phyloP scores from a whole-genome alignment of 129 eudicot genomes.

The Gnaphalium uliginosum region DNA sequence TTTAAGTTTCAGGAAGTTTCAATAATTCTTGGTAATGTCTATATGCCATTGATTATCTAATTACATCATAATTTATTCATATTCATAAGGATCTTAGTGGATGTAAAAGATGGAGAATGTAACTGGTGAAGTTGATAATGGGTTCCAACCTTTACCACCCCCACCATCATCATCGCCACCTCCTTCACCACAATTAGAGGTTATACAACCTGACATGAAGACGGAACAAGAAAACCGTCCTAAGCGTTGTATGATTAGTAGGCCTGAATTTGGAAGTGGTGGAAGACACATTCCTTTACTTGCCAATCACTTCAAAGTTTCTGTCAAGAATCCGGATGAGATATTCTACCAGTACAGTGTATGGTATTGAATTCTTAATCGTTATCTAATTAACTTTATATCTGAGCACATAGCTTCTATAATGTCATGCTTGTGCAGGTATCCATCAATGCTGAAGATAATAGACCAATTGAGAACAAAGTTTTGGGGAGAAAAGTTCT shows the following conservation, averaged over 20 bases:
- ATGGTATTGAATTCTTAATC: conserved; percentile 29
- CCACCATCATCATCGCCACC: conserved; percentile 22
- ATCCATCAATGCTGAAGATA: conserved; percentile 60
- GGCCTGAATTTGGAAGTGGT: conserved; percentile 74
- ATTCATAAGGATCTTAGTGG: conserved; percentile 20
- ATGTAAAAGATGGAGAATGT: conserved; percentile 45
- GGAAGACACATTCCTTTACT: conserved; percentile 68
- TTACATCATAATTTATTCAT: conserved; percentile 8
- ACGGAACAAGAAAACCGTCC: conserved; percentile 40
- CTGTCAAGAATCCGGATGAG: conserved; percentile 53
- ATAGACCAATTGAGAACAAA: conserved; percentile 53
- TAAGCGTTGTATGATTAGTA: conserved; percentile 48
- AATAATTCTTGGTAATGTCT: not conserved
- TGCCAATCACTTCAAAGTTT: conserved; percentile 87
- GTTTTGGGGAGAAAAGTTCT: conserved; percentile 60
- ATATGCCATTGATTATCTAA: conserved; percentile 7
- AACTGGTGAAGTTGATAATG: conserved; percentile 29
- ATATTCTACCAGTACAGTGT: conserved; percentile 82
- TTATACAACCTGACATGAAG: conserved; percentile 39
- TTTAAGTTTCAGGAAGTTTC: conserved; percentile 11
- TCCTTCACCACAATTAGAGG: conserved; percentile 33
- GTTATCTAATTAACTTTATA: not conserved
- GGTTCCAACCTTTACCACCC: conserved; percentile 35
- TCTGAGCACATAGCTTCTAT: not conserved
- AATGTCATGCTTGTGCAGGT: conserved; percentile 52